Conservation (phyloP, 495 filamentous ascomycete species). For the Coniosporium apollinis region DNA sequence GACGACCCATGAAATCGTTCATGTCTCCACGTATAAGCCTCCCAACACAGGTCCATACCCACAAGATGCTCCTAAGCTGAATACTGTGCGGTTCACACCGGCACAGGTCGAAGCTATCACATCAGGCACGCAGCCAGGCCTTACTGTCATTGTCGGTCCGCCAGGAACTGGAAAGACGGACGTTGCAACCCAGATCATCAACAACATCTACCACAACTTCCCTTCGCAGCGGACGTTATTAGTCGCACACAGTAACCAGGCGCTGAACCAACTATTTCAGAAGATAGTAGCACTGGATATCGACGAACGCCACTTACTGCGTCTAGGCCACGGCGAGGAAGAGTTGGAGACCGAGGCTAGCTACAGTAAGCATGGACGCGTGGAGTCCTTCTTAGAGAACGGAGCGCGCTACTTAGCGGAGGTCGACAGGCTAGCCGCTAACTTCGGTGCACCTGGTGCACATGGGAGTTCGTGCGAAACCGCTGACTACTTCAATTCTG, state of each 20-base stretch:
- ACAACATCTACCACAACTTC: constrained; percentile 97
- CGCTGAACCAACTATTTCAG: constrained; percentile 95
- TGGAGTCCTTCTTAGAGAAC: constrained; percentile 91
- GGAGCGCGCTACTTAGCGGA: constrained; percentile 62
- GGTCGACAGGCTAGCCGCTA: constrained; percentile 70
- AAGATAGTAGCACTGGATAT: constrained; percentile 93
- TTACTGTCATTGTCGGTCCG: constrained; percentile 88
- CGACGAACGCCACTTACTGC: constrained; percentile 83
- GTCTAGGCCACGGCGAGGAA: constrained; percentile 87
- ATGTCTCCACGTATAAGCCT: constrained; percentile 82
- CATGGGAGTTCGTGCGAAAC: constrained; percentile 95
- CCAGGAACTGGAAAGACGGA: constrained; percentile 97
- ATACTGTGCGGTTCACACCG: constrained; percentile 75
- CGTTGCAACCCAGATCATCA: constrained; percentile 95
- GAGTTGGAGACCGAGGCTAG: constrained; percentile 72
- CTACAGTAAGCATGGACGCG: constrained; percentile 89
- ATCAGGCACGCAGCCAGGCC: constrained; percentile 84
- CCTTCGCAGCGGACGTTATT: constrained; percentile 81
- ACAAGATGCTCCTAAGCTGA: constrained; percentile 69
- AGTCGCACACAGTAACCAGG: constrained; percentile 95
- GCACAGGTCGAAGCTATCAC: constrained; percentile 82
- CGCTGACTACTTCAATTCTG: constrained; percentile 85
- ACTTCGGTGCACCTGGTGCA: constrained; percentile 70
- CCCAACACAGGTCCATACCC: constrained; percentile 86
- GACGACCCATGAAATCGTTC: constrained; percentile 42